A percentile compares a stretch with the other conserved stretches of the same genome.
phyloP scores from a whole-genome alignment of 352 stramenopile species.

The Plasmopara halstedii region DNA sequence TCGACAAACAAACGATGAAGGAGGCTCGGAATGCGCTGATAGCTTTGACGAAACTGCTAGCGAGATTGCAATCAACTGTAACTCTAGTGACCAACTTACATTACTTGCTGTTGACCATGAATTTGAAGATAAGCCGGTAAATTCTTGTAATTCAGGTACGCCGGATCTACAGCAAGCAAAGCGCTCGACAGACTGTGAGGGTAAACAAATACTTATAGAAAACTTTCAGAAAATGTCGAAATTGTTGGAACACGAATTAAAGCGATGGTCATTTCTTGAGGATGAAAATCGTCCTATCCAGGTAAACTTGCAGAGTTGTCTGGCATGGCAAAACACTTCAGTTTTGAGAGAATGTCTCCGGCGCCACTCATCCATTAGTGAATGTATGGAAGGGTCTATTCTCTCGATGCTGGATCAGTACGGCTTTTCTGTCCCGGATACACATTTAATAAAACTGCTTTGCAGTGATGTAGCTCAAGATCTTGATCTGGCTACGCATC shows the following conservation, averaged over 20 bases:
- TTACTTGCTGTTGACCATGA: too few species aligned
- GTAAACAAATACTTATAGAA: constrained; percentile 3
- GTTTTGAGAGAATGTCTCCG: constrained; percentile 9
- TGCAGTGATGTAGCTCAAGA: constrained; percentile 17
- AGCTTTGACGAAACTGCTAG: too few species aligned
- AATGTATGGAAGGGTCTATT: constrained; percentile 20
- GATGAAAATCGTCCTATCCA: constrained; percentile 12
- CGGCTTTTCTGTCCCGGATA: constrained; percentile 11
- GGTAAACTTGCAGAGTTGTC: constrained; percentile 9
- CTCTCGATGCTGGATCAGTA: constrained; percentile 27
- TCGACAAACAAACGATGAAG: constrained; percentile 2
- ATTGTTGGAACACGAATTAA: constrained; percentile 19
- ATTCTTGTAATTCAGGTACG: not conserved
- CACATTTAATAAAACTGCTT: constrained; percentile 16
- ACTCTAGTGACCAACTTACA: too few species aligned
- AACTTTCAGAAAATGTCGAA: constrained; percentile 8
- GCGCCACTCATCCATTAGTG: constrained; percentile 9
- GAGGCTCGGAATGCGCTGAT: too few species aligned
- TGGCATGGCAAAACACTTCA: constrained; percentile 14
- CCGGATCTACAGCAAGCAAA: not conserved
- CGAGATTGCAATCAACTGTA: too few species aligned
- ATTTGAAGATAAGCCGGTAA: constrained; percentile 5
- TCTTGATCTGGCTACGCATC: constrained; percentile 10
- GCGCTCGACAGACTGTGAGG: not conserved
- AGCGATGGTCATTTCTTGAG: constrained; percentile 18